These are phyloP conservation scores for Leishmania arabica DNA, from an alignment of 208 protist genomes.

Conservation along the genomic window DNA sequence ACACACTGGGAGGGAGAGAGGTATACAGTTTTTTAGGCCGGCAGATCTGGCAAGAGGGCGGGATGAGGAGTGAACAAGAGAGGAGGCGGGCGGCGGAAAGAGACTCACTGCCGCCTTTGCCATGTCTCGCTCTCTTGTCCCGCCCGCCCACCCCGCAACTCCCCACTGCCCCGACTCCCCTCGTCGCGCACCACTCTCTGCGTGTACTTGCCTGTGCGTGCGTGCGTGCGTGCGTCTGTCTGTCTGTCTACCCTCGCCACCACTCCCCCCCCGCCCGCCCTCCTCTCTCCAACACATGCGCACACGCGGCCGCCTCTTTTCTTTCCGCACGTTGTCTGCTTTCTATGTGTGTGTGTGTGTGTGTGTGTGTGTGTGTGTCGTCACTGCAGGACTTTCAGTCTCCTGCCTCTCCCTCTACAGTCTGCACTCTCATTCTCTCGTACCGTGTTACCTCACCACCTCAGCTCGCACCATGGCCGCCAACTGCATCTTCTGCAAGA, in stretches of 20 bases:
- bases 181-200: not conserved
- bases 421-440: not conserved
- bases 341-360: constrained; percentile 1
- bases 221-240: not conserved
- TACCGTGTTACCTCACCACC: not conserved
- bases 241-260: not conserved
- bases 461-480: constrained; percentile 24
- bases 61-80: no score
- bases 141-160: not conserved
- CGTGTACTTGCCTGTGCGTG: not conserved
- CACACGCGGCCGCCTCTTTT: not conserved
- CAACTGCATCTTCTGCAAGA: constrained; percentile 90
- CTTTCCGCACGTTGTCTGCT: not conserved
- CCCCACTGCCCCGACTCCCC: no score
- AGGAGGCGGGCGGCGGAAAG: no score
- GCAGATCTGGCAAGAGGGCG: no score
- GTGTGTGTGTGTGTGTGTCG: not conserved
- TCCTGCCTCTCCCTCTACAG: not conserved
- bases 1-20: not conserved
- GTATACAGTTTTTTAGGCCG: not conserved
- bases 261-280: not conserved
- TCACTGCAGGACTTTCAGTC: not conserved
- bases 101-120: not conserved
- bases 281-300: not conserved
- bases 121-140: not conserved